Percentiles rank a stretch among this genome's conserved stretches.
Conservation (phyloP, 192 early-diverging fungal species). For the Dimargaris cristalligena region DNA sequence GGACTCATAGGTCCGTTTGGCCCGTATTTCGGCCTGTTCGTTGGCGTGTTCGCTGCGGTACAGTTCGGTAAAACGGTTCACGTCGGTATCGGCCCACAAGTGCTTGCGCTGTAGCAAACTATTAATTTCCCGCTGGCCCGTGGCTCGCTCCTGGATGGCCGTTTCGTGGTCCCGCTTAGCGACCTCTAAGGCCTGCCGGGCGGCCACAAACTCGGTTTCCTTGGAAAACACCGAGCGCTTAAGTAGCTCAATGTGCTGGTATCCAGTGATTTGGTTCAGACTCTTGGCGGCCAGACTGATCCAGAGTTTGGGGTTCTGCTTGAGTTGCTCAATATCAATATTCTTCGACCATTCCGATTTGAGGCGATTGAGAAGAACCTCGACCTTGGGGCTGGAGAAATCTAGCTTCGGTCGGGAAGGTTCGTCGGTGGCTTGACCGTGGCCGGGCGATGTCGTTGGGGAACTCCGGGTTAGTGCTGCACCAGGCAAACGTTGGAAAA, state of each 20-base stretch:
- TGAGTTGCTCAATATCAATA: not conserved
- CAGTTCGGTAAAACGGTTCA: conserved; percentile 54
- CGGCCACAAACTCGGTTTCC: conserved; percentile 26
- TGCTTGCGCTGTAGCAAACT: conserved; percentile 62
- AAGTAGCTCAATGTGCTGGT: conserved; percentile 42
- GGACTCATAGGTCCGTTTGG: conserved; percentile 29
- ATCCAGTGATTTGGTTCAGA: conserved; percentile 57
- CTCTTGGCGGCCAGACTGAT: conserved; percentile 21
- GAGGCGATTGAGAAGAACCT: not conserved
- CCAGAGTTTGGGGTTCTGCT: conserved; percentile 14
- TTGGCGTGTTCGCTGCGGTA: conserved; percentile 53
- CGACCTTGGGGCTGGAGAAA: too few relatives aligned
- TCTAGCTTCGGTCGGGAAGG: too few relatives aligned
- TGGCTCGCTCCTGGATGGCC: conserved; percentile 34
- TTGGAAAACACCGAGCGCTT: conserved; percentile 39
- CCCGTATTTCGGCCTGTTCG: conserved; percentile 27
- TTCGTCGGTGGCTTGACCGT: too few relatives aligned
- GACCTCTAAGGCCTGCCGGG: conserved; percentile 25
- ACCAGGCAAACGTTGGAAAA: too few relatives aligned
- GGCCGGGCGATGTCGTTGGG: too few relatives aligned
- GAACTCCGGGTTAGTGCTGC: too few relatives aligned
- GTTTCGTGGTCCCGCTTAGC: conserved; percentile 37
- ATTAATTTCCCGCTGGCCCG: conserved; percentile 59
- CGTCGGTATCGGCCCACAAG: conserved; percentile 53
- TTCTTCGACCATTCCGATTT: not conserved